A percentile compares a stretch with the other conserved stretches of the same genome.
Evolutionary conservation across 2,329 filamentous ascomycete genomes (phyloP).

Genomic region (Moelleriella libera): DNA sequence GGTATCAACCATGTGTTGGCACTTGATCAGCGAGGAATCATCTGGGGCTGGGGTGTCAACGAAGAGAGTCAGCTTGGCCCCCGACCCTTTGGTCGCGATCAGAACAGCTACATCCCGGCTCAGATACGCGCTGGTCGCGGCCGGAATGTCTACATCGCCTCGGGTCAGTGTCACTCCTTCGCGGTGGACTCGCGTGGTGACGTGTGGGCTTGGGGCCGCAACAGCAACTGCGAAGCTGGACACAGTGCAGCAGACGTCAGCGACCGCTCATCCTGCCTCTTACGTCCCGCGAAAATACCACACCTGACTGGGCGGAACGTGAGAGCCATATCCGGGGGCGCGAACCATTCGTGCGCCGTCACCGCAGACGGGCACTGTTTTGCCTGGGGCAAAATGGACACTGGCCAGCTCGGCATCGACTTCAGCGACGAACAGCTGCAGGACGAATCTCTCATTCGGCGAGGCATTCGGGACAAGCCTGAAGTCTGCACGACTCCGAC

Average conservation of each 20-base stretch:
- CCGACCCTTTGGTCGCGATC: slow-evolving; percentile 46
- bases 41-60: slow-evolving; percentile 59
- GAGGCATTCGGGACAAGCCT: slow-evolving; percentile 46
- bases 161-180: slow-evolving; percentile 72
- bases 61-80: slow-evolving; percentile 53
- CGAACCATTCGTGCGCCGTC: slow-evolving; percentile 60
- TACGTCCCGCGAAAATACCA: slow-evolving; percentile 54
- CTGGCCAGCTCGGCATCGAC: slow-evolving; percentile 39
- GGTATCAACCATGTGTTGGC: slow-evolving; percentile 62
- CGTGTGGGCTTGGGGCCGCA: slow-evolving; percentile 74
- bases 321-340: slow-evolving; percentile 51
- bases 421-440: slow-evolving; percentile 26
- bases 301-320: slow-evolving; percentile 52
- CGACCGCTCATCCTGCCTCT: slow-evolving; percentile 47
- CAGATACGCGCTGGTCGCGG: slow-evolving; percentile 42
- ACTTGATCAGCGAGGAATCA: slow-evolving; percentile 47
- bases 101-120: slow-evolving; percentile 46
- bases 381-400: slow-evolving; percentile 45
- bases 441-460: slow-evolving; percentile 38
- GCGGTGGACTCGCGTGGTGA: slow-evolving; percentile 56
- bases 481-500: slow-evolving; percentile 18
- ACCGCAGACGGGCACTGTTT: slow-evolving; percentile 42
- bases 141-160: slow-evolving; percentile 37
- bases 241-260: slow-evolving; percentile 38
- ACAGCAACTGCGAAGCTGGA: slow-evolving; percentile 72